Evolutionary conservation across 2,329 filamentous ascomycete genomes (phyloP).

Genomic region (Fusarium mangiferae): DNA sequence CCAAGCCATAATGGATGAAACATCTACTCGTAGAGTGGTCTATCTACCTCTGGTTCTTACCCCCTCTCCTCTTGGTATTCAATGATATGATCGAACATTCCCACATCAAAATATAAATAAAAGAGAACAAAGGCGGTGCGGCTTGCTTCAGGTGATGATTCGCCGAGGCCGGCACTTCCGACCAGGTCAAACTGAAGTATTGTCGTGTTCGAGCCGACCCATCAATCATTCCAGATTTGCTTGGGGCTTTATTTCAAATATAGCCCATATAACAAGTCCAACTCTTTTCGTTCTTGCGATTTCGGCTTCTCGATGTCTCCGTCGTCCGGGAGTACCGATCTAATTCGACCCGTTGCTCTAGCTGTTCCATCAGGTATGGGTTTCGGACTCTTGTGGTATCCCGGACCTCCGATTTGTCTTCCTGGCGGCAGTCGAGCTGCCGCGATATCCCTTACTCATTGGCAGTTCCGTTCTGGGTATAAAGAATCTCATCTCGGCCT

Average conservation of each 20-base stretch:
- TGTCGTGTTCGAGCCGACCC: slow-evolving; percentile 15
- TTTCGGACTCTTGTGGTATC: slow-evolving; percentile 11
- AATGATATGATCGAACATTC: background rate
- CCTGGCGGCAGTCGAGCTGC: background rate
- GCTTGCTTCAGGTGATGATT: slow-evolving; percentile 13
- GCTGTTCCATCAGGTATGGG: slow-evolving; percentile 6
- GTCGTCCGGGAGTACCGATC: slow-evolving; percentile 1
- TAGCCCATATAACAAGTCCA: slow-evolving; percentile 3
- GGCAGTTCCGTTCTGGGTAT: slow-evolving; percentile 23
- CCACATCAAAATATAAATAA: background rate
- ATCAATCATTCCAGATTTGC: slow-evolving; percentile 3
- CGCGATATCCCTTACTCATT: slow-evolving; percentile 7
- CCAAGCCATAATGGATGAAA: slow-evolving; percentile 2
- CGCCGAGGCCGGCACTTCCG: slow-evolving; percentile 9
- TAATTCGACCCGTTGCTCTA: background rate
- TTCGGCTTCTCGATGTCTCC: slow-evolving; percentile 1
- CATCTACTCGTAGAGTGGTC: slow-evolving; percentile 14
- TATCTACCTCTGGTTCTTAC: slow-evolving; percentile 17
- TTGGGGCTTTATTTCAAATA: slow-evolving; percentile 4
- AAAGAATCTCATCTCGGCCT: slow-evolving; percentile 30
- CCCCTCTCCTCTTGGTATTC: slow-evolving; percentile 16
- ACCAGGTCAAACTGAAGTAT: slow-evolving; percentile 17
- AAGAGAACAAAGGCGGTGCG: background rate
- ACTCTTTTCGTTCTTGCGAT: slow-evolving; percentile 2
- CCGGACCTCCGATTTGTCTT: slow-evolving; percentile 19